A percentile compares a stretch with the other conserved stretches of the same genome.
These are phyloP conservation scores for Scenedesmus sp. DNA, from an alignment of 163 green algal species.

Conservation along the genomic window DNA sequence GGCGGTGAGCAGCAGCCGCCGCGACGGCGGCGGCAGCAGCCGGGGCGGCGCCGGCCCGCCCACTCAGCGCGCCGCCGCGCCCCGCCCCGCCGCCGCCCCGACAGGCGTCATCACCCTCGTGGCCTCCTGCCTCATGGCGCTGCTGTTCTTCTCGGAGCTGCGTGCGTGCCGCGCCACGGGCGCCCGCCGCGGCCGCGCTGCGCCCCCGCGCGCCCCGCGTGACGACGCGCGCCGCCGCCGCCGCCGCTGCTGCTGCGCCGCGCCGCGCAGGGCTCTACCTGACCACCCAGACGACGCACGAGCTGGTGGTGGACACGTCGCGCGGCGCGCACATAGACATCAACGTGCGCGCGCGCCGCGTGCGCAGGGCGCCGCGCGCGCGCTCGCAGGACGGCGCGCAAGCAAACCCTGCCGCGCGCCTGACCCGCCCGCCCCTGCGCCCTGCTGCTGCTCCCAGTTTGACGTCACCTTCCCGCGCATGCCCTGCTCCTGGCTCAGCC, in stretches of 20 bases:
- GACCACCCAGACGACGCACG: conserved; percentile 67
- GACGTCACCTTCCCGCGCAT: conserved; percentile 92
- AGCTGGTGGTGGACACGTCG: conserved; percentile 91
- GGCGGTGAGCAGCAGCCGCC: conserved; percentile 56
- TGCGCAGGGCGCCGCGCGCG: too few relatives aligned
- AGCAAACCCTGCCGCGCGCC: too few relatives aligned
- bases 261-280: conserved; percentile 77
- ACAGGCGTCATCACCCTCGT: conserved; percentile 93
- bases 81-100: too few relatives aligned
- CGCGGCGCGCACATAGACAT: conserved; percentile 87
- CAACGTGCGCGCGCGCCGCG: conserved; percentile 70
- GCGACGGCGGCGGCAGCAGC: too few relatives aligned
- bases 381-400: not conserved
- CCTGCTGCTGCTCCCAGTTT: conserved; percentile 67
- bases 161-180: conserved; percentile 73
- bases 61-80: too few relatives aligned
- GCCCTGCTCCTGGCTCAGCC: conserved; percentile 88
- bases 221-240: too few relatives aligned
- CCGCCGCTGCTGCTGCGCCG: not conserved
- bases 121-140: conserved; percentile 84
- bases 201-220: too few relatives aligned
- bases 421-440: too few relatives aligned
- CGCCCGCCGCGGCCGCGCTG: too few relatives aligned
- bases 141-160: conserved; percentile 95
- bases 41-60: too few relatives aligned